phyloP scores from a whole-genome alignment of 257 asterid genomes.

The Gentiana macrophylla region DNA sequence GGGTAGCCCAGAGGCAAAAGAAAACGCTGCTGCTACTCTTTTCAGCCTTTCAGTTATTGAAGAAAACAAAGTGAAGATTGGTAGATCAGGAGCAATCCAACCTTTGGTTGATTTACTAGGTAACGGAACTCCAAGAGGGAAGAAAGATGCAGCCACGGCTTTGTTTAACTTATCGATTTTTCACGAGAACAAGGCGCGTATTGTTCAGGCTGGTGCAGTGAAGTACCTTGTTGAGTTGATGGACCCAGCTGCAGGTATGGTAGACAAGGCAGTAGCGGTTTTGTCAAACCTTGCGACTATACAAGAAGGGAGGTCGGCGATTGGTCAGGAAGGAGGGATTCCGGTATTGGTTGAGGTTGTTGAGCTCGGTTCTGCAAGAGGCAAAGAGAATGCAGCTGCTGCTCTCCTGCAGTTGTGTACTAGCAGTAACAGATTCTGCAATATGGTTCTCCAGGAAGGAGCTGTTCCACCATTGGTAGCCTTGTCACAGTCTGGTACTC shows the following conservation, averaged over 20 bases:
- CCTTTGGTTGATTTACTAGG: conserved; percentile 78
- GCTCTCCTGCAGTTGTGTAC: conserved; percentile 81
- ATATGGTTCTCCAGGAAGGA: conserved; percentile 67
- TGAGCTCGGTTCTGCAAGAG: conserved; percentile 78
- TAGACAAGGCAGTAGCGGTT: conserved; percentile 85
- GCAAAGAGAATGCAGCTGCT: conserved; percentile 93
- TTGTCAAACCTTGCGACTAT: conserved; percentile 70
- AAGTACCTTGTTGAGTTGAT: conserved; percentile 70
- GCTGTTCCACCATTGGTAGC: conserved; percentile 86
- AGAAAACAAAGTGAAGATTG: conserved; percentile 67
- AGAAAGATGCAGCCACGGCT: conserved; percentile 69
- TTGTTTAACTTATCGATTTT: conserved; percentile 58
- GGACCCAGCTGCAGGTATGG: conserved; percentile 93
- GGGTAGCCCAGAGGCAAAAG: conserved; percentile 77
- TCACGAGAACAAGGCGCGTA: conserved; percentile 57
- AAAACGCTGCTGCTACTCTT: conserved; percentile 81
- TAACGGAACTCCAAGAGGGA: conserved; percentile 79
- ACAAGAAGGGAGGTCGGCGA: conserved; percentile 60
- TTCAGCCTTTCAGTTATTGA: conserved; percentile 76
- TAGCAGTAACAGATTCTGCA: conserved; percentile 56
- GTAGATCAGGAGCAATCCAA: conserved; percentile 68
- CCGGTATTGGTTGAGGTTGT: conserved; percentile 81
- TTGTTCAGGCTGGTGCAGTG: conserved; percentile 84
- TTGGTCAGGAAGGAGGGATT: conserved; percentile 72
- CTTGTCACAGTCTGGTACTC: conserved; percentile 70